Base-by-base conservation (phyloP, 163 green algal genomes). In the Coccomyxa subellipsoidea region DNA sequence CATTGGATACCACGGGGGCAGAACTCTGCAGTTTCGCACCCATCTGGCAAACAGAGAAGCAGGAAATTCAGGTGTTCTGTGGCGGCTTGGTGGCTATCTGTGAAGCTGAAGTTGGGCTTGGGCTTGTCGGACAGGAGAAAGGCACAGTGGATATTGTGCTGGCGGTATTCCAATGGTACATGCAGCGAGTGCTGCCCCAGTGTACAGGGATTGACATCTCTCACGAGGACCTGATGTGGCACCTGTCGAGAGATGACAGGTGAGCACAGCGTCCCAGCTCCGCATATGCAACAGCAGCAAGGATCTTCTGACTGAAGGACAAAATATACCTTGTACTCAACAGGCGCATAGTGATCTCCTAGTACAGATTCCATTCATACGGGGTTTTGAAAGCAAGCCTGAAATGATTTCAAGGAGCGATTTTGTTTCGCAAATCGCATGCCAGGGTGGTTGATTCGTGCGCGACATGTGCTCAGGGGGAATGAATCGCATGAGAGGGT, bases 201-300 rank as follows among this genome's bases (percentile, higher is more conserved):
- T 69, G 38, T 37, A 80, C n/a, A 59, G 76, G 40, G 37, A 34
- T 73, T 72, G 34, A 72, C 34, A 38, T 75, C 37, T 72, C 40
- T 36, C 66, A 73, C 27, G 4, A 18, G 32, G 66, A 73, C n/a
- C 66, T 73, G 21, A 32, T 73, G 23, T 54, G 69, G 78, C 27
- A 73, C 2, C 35, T 38, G 10, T 72, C 38, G 15, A 83, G 59
- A 25, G 76, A 83, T 38, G 31, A 83, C 25, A 78, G 77, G 70
- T 36, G 40, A 37, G 25, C 27, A n/a, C 36, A 69, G n/a, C 53
- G 27, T 78, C 12, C 72, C 29, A n/a, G 72, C n/a, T n/a, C n/a
- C n/a, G n/a, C n/a, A n/a, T n/a, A n/a, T n/a, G n/a, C n/a, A n/a
- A n/a, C n/a, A n/a, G n/a, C n/a, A n/a, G n/a, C n/a, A n/a, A n/a